Percentiles rank a stretch among this genome's conserved stretches.
Conservation (phyloP, 2,329 filamentous ascomycete genomes). For the Nemania sp. region DNA sequence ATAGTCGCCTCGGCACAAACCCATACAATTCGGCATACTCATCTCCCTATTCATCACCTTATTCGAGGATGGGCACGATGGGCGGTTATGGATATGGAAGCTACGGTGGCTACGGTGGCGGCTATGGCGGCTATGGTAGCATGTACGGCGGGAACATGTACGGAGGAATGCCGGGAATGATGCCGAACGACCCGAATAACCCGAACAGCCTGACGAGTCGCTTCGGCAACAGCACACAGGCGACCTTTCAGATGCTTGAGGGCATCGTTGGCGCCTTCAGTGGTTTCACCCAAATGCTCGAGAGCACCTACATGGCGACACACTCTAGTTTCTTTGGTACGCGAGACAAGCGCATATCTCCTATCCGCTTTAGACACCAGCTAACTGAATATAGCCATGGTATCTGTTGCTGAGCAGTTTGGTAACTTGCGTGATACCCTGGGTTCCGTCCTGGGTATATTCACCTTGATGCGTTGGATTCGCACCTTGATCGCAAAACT, state of each 20-base stretch:
- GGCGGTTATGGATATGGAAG: conserved; percentile 48
- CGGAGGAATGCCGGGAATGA: conserved; percentile 51
- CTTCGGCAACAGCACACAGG: conserved; percentile 92
- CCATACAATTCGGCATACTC: conserved; percentile 54
- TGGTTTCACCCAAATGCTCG: conserved; percentile 97
- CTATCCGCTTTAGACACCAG: background rate
- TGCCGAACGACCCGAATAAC: conserved; percentile 72
- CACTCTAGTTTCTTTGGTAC: conserved; percentile 97
- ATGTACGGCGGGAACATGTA: conserved; percentile 45
- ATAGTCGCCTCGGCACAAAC: conserved; percentile 65
- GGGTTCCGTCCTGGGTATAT: conserved; percentile 92
- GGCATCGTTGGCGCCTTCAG: conserved; percentile 96
- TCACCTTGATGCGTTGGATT: conserved; percentile 93
- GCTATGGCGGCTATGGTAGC: conserved; percentile 49
- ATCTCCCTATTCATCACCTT: conserved; percentile 55
- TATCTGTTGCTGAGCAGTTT: conserved; percentile 96
- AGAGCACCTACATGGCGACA: conserved; percentile 99
- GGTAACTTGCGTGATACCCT: conserved; percentile 90
- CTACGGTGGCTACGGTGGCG: conserved; percentile 51
- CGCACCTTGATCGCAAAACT: conserved; percentile 89
- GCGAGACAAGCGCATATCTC: conserved; percentile 39
- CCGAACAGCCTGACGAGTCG: conserved; percentile 93
- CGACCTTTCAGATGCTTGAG: conserved; percentile 98
- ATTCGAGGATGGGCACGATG: conserved; percentile 43
- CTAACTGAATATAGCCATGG: conserved; percentile 71